A percentile compares a stretch with the other conserved stretches of the same genome.
These are phyloP conservation scores for Rhizophagus sp. DNA, from an alignment of 192 early-diverging fungal species.

Conservation along the genomic window DNA sequence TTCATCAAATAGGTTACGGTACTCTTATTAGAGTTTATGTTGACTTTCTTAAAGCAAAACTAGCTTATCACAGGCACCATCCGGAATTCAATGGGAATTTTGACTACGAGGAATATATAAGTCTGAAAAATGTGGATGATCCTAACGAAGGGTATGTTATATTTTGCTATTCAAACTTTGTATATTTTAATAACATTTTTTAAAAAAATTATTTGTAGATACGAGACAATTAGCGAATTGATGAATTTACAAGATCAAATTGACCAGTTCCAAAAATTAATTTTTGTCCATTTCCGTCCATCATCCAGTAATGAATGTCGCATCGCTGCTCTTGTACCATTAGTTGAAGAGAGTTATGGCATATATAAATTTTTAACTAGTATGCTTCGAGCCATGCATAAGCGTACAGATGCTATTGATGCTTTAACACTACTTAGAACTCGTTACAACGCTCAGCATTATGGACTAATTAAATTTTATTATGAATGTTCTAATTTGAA, in stretches of 20 bases:
- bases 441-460: conserved; percentile 85
- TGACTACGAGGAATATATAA: conserved; percentile 97
- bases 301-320: conserved; percentile 91
- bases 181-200: neutral
- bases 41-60: conserved; percentile 84
- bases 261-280: conserved; percentile 86
- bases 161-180: neutral
- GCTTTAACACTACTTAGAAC: conserved; percentile 86
- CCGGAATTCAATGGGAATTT: conserved; percentile 94
- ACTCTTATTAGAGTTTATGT: conserved; percentile 88
- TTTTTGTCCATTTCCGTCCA: conserved; percentile 82
- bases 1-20: conserved; percentile 60
- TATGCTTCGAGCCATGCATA: conserved; percentile 97
- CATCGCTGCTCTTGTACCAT: conserved; percentile 92
- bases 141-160: conserved; percentile 91
- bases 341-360: conserved; percentile 93
- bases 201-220: conserved; percentile 48
- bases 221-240: conserved; percentile 95
- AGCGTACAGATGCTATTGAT: conserved; percentile 79
- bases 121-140: conserved; percentile 91
- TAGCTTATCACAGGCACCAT: conserved; percentile 89
- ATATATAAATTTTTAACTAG: conserved; percentile 95
- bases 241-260: conserved; percentile 90
- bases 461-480: conserved; percentile 88
- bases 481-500: conserved; percentile 83